phyloP scores from a whole-genome alignment of 148 eudicot genomes.

The Camellia sinensis region DNA sequence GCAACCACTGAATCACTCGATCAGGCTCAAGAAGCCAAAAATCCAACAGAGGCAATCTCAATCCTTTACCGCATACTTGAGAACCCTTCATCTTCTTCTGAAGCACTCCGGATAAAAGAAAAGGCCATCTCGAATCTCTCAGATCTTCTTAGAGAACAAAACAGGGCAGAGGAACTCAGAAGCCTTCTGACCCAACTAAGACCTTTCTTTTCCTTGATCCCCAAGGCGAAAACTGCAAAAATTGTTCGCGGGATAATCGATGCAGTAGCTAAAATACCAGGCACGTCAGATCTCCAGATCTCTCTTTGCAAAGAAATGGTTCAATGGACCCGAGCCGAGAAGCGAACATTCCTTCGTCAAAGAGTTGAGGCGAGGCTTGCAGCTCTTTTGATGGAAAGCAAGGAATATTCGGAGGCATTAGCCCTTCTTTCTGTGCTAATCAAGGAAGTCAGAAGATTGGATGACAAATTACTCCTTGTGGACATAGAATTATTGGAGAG shows the following conservation, averaged over 20 bases:
- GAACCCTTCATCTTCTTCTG: slow-evolving; percentile 36
- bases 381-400: slow-evolving; percentile 43
- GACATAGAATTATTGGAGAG: slow-evolving; percentile 41
- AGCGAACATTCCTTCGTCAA: slow-evolving; percentile 41
- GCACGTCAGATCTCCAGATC: slow-evolving; percentile 37
- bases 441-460: slow-evolving; percentile 41
- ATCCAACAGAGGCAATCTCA: slow-evolving; percentile 27
- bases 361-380: slow-evolving; percentile 41
- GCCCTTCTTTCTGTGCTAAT: slow-evolving; percentile 31
- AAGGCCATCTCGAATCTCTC: slow-evolving; percentile 34
- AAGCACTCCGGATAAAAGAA: slow-evolving; percentile 34
- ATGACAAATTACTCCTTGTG: slow-evolving; percentile 37
- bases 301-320: slow-evolving; percentile 43
- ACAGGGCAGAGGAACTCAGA: slow-evolving; percentile 32
- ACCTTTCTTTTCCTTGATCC: slow-evolving; percentile 42
- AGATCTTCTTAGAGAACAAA: slow-evolving; percentile 33
- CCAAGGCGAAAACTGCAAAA: slow-evolving; percentile 44
- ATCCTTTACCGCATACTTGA: slow-evolving; percentile 34
- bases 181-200: slow-evolving; percentile 34
- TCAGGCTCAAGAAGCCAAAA: slow-evolving; percentile 38
- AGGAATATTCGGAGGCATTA: slow-evolving; percentile 37
- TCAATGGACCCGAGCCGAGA: slow-evolving; percentile 37
- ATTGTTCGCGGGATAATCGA: slow-evolving; percentile 35
- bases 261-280: slow-evolving; percentile 39
- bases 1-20: slow-evolving; percentile 35